Base-by-base conservation (phyloP, 176 grass and related monocot genomes). In the Chrysopogon serrulatus region DNA sequence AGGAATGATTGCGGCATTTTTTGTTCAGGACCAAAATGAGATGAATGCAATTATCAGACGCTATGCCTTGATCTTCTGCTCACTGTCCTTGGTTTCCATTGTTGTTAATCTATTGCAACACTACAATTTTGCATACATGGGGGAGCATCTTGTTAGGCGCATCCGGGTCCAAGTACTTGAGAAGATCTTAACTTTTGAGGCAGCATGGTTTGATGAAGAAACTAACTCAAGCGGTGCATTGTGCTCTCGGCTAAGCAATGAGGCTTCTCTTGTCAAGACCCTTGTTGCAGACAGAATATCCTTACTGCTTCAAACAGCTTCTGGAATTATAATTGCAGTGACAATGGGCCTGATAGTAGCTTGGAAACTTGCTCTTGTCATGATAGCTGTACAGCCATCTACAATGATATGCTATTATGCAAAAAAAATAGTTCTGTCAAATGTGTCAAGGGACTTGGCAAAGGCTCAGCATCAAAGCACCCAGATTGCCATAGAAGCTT, bases 341-440 rank as follows among this genome's bases (percentile, higher is more conserved):
- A 92, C 91, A 47, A 96, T 96, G 91, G 96, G 96, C 26, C 84
- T 99, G n/a, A 33, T 88, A 30, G 89, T 98, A 51, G 93, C 96
- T 59, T 98, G 96, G 96, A 98, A 98, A 73, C 93, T 98, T 68
- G 91, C 96, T 77, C 87, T 99, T 80, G 96, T 99, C 85, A 99
- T 99, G 96, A 99, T 99, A 77, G 96, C 96, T n/a, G 81, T 99
- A 30, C 96, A 99, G 64, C 96, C 96, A 63, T 80, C 92, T 15
- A 96, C 94, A 21, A 90, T 98, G 89, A 62, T 95, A 87, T 98
- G 93, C 61, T 89, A 94, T 83, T 98, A 99, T 68, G 83, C 89
- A 17, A 99, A 99, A 83, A 99, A 96, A 79, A 91, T 99, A 19
- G 89, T 99, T 56, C 82, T 99, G 37, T 99, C 96, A 70, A 92